Conservation (phyloP, 805 yeast species). For the Cyberlindnera suaveolens region DNA sequence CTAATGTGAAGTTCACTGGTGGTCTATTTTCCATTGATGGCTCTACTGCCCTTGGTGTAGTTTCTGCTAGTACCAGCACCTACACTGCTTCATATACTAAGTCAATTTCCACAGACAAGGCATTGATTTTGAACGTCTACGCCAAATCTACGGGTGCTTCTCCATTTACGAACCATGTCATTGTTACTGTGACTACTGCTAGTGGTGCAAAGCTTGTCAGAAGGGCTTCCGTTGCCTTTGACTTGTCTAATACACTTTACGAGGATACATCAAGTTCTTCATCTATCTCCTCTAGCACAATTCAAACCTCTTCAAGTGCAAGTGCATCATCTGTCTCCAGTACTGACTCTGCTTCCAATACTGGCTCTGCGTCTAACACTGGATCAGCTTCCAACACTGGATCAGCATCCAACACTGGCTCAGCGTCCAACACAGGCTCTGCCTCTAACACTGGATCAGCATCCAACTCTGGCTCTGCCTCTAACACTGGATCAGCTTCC, state of each 20-base stretch:
- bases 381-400: too few relatives aligned
- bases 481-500: too few relatives aligned
- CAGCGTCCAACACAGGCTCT: too few relatives aligned
- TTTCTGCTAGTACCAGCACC: not conserved
- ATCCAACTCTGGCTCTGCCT: too few relatives aligned
- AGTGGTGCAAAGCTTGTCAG: too few relatives aligned
- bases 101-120: conserved; percentile 32
- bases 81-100: conserved; percentile 12
- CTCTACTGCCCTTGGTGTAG: conserved; percentile 15
- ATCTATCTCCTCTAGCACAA: too few relatives aligned
- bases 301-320: too few relatives aligned
- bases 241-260: too few relatives aligned
- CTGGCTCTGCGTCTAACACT: not conserved
- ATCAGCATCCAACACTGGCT: too few relatives aligned
- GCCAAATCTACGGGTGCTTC: conserved; percentile 58
- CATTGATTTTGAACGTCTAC: conserved; percentile 29
- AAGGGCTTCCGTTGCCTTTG: too few relatives aligned
- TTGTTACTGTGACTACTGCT: conserved; percentile 20
- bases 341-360: conserved; percentile 6
- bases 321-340: conserved; percentile 3
- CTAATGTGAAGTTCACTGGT: conserved; percentile 23
- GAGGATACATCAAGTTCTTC: too few relatives aligned
- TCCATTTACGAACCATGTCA: conserved; percentile 38
- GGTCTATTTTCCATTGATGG: conserved; percentile 38
- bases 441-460: too few relatives aligned